phyloP scores from a whole-genome alignment of 2,329 filamentous ascomycete genomes.

The Juglanconis juglandina region DNA sequence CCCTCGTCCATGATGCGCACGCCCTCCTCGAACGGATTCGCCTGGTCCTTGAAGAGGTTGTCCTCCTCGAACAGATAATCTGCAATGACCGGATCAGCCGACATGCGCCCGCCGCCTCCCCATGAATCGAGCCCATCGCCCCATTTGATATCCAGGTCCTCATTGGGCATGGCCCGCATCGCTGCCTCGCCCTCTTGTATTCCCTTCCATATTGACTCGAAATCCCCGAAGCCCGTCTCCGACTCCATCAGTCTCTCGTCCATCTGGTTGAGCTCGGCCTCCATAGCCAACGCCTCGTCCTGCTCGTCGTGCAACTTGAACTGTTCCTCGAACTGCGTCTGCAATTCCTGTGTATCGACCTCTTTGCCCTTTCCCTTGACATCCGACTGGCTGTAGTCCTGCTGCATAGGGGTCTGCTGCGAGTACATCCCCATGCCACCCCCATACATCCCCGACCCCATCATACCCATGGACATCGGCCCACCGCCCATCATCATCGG shows the following conservation, averaged over 20 bases:
- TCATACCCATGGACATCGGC: constrained; percentile 46
- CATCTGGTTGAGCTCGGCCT: constrained; percentile 83
- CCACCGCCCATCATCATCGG: constrained; percentile 62
- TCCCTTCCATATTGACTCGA: constrained; percentile 84
- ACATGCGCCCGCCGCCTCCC: constrained; percentile 60
- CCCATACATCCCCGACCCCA: constrained; percentile 52
- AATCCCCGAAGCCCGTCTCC: constrained; percentile 77
- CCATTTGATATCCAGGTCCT: constrained; percentile 48
- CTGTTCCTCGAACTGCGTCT: constrained; percentile 35
- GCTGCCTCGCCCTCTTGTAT: constrained; percentile 73
- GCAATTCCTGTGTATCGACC: constrained; percentile 70
- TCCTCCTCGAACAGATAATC: constrained; percentile 94
- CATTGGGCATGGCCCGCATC: constrained; percentile 68
- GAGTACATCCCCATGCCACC: constrained; percentile 50
- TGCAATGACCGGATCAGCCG: constrained; percentile 72
- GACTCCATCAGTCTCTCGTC: constrained; percentile 63
- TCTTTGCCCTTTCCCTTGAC: constrained; percentile 84
- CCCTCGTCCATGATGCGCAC: constrained; percentile 89
- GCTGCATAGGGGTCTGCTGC: constrained; percentile 33
- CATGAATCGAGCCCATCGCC: constrained; percentile 63
- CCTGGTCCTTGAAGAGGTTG: constrained; percentile 78
- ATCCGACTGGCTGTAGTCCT: constrained; percentile 39
- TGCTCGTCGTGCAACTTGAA: constrained; percentile 45
- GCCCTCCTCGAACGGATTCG: constrained; percentile 88
- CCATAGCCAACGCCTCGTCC: constrained; percentile 69